These are phyloP conservation scores for Schrenkiella parvula DNA, from an alignment of 345 rosid species.

Conservation along the genomic window DNA sequence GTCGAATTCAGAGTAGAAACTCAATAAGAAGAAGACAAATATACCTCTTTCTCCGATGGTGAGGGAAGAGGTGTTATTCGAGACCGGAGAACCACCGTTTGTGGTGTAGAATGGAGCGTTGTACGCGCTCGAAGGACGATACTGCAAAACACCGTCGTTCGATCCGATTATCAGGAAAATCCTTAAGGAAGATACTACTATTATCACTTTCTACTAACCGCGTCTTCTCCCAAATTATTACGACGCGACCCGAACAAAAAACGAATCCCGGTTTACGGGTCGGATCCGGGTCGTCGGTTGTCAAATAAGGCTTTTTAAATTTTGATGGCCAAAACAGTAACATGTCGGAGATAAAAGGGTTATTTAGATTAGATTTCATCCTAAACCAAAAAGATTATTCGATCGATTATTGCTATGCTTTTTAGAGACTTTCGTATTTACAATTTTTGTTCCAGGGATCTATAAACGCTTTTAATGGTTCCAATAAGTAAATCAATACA, in stretches of 20 bases:
- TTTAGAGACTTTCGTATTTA: neutral
- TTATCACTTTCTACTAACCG: neutral
- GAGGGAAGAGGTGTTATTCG: constrained; percentile 73
- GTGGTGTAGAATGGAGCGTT: constrained; percentile 68
- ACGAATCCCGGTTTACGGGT: neutral
- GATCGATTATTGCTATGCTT: neutral
- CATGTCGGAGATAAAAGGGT: neutral
- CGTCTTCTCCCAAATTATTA: neutral
- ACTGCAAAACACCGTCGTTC: constrained; percentile 16
- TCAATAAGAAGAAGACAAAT: neutral
- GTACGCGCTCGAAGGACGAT: constrained; percentile 65
- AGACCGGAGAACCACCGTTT: constrained; percentile 78
- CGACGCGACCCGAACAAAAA: neutral
- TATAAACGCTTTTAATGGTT: neutral
- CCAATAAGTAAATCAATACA: neutral
- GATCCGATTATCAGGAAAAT: neutral
- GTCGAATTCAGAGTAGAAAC: neutral
- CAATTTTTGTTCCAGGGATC: neutral
- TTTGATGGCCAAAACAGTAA: neutral
- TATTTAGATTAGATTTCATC: neutral
- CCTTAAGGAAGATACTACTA: too few relatives aligned
- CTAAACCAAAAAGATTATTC: neutral
- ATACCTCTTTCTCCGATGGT: constrained; percentile 84
- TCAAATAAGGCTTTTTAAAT: neutral
- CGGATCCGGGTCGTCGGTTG: neutral